Conservation (phyloP, 176 grass and related monocot genomes). For the Areca catechu region DNA sequence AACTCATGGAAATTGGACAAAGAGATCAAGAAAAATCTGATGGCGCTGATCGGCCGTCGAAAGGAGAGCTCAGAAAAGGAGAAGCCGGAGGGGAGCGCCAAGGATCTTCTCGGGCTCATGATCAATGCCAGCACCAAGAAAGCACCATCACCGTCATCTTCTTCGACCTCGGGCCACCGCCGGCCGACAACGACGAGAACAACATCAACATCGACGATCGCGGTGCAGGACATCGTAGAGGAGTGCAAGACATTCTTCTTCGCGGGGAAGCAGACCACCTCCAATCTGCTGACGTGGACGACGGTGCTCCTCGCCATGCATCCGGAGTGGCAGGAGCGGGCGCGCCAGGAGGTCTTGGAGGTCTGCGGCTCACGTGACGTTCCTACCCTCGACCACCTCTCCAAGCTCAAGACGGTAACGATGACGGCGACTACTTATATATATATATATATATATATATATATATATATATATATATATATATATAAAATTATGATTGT, state of each 20-base stretch:
- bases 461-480: no score
- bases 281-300: slow-evolving; percentile 74
- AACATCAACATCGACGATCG: slow-evolving; percentile 20
- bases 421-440: no score
- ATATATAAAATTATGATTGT: neutral
- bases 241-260: slow-evolving; percentile 99
- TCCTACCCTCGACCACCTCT: slow-evolving; percentile 66
- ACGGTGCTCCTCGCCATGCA: slow-evolving; percentile 95
- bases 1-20: slow-evolving; percentile 66
- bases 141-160: neutral
- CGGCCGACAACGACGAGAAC: no score
- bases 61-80: slow-evolving; percentile 25
- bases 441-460: no score
- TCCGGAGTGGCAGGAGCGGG: slow-evolving; percentile 79
- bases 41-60: slow-evolving; percentile 46
- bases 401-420: slow-evolving; percentile 62
- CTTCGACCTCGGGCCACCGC: no score
- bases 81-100: slow-evolving; percentile 12
- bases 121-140: slow-evolving; percentile 39
- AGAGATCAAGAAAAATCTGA: slow-evolving; percentile 44
- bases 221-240: slow-evolving; percentile 69
- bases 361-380: slow-evolving; percentile 55
- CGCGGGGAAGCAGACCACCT: slow-evolving; percentile 92
- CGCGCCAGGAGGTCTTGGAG: slow-evolving; percentile 50
- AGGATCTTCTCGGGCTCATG: slow-evolving; percentile 68